phyloP scores from a whole-genome alignment of 176 grass and related monocot species.

The Cenchrus americanus region DNA sequence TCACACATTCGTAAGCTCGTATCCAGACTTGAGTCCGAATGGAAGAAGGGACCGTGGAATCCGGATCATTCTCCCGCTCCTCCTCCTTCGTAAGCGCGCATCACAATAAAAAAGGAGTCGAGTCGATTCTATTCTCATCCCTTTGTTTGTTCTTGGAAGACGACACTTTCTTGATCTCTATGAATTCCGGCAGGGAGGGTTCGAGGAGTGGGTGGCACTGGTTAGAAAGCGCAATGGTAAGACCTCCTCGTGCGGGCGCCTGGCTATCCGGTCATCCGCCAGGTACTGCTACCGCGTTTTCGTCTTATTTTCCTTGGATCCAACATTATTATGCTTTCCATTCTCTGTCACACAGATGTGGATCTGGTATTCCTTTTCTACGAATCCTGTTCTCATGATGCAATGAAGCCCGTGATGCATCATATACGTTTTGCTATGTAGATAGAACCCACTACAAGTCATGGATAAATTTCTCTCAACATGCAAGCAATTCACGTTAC shows the following conservation, averaged over 20 bases:
- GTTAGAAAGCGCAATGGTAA: constrained; percentile 54
- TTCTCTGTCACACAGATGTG: not conserved
- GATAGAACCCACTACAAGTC: too few species aligned
- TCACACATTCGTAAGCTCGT: not conserved
- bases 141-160: not conserved
- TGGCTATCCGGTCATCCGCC: constrained; percentile 39
- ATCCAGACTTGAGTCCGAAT: constrained; percentile 4
- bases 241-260: constrained; percentile 22
- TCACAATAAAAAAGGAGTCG: not conserved
- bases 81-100: constrained; percentile 54
- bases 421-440: too few species aligned
- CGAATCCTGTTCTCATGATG: not conserved
- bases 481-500: too few species aligned
- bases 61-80: constrained; percentile 49
- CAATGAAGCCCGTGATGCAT: not conserved
- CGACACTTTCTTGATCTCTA: not conserved
- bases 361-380: not conserved
- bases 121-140: not conserved
- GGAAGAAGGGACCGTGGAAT: constrained; percentile 38
- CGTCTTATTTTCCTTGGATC: not conserved
- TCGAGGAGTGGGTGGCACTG: constrained; percentile 70
- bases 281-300: constrained; percentile 24
- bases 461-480: too few species aligned
- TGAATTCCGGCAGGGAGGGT: constrained; percentile 40
- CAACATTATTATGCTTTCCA: not conserved